A percentile compares a stretch with the other conserved stretches of the same genome.
Evolutionary conservation across 2,329 filamentous ascomycete genomes (phyloP).

Genomic region (Penicillium brasilianum): DNA sequence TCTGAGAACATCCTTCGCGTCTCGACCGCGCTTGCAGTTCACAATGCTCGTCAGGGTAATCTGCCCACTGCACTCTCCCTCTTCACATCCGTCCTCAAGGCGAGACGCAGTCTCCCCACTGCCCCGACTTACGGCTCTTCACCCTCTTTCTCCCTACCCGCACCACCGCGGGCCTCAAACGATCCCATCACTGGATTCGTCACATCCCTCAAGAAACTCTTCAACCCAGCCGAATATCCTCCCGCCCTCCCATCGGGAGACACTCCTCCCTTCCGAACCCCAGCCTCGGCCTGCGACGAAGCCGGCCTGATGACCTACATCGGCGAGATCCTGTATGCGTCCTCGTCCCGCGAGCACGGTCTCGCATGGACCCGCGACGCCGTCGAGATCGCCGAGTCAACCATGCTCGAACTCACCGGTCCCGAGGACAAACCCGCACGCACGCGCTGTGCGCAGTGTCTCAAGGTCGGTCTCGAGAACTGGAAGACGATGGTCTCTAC

Average conservation of each 20-base stretch:
- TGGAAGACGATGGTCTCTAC: conserved; percentile 80
- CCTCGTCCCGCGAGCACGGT: conserved; percentile 69
- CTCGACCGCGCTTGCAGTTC: conserved; percentile 77
- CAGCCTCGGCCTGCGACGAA: conserved; percentile 77
- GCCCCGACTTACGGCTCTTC: conserved; percentile 40
- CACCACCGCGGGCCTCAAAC: conserved; percentile 27
- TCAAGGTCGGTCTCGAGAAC: conserved; percentile 76
- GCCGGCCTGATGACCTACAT: conserved; percentile 87
- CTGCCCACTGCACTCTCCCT: conserved; percentile 76
- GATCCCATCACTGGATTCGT: conserved; percentile 42
- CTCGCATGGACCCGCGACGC: conserved; percentile 89
- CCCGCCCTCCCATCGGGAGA: conserved; percentile 72
- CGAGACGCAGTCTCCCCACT: conserved; percentile 67
- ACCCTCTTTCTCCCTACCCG: conserved; percentile 31
- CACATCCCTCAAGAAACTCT: conserved; percentile 47
- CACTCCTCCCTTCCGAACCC: conserved; percentile 66
- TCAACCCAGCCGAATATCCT: conserved; percentile 69
- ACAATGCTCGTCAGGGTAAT: conserved; percentile 73
- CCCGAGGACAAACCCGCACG: conserved; percentile 47
- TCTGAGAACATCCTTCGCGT: conserved; percentile 76
- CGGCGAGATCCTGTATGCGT: conserved; percentile 86
- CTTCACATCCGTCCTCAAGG: conserved; percentile 81
- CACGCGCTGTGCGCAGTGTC: conserved; percentile 75
- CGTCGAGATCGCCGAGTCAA: conserved; percentile 77
- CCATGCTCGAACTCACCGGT: conserved; percentile 47